phyloP scores from a whole-genome alignment of 306 rosid species.

The Inga laurina region DNA sequence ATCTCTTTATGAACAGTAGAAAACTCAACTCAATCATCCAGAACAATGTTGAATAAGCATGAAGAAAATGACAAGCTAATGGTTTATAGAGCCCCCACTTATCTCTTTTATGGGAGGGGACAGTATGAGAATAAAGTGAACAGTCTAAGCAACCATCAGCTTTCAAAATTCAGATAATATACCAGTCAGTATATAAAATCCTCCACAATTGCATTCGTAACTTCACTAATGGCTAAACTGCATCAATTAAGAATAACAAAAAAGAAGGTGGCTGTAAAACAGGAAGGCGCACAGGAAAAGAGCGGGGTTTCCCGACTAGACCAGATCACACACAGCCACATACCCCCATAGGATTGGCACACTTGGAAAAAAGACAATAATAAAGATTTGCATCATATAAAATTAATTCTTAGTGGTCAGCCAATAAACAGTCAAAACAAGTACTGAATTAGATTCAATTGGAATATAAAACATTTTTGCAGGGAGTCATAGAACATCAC shows the following conservation, averaged over 20 bases:
- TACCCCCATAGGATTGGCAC: background rate
- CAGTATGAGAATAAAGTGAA: background rate
- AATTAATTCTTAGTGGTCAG: background rate
- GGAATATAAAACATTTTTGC: background rate
- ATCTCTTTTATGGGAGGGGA: background rate
- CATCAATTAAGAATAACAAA: background rate
- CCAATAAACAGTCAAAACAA: background rate
- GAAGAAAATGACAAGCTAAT: background rate
- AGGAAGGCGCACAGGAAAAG: background rate
- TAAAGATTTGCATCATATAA: background rate
- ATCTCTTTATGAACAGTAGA: background rate
- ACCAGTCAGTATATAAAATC: background rate
- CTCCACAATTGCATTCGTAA: background rate
- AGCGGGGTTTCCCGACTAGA: background rate
- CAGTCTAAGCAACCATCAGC: background rate
- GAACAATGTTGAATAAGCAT: background rate
- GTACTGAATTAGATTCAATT: background rate
- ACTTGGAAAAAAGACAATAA: background rate
- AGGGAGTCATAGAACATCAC: slow-evolving; percentile 23
- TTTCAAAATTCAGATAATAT: background rate
- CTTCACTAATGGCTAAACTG: background rate
- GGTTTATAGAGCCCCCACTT: background rate
- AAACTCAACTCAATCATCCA: background rate
- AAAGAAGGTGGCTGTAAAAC: background rate
- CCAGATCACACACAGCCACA: background rate